phyloP scores from a whole-genome alignment of 1,284 basidiomycete genomes.

The Rhizoctonia solani region DNA sequence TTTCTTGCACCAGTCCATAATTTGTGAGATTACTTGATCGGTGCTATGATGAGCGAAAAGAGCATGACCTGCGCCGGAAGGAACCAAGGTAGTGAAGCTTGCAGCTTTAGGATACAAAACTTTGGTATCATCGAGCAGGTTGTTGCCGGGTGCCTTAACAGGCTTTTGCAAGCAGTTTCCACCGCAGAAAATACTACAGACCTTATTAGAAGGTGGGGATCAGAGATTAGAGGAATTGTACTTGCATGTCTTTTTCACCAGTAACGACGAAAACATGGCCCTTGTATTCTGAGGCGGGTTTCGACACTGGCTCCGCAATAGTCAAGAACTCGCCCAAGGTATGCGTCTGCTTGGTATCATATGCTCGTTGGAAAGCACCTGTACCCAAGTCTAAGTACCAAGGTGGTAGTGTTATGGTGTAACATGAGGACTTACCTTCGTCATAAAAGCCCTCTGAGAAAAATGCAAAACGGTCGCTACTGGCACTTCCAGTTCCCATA shows the following conservation, averaged over 20 bases:
- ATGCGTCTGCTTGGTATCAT: conserved; percentile 42
- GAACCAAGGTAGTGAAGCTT: conserved; percentile 10
- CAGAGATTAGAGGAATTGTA: conserved; percentile 36
- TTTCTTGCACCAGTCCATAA: conserved; percentile 5
- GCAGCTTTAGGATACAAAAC: conserved; percentile 4
- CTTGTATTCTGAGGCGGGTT: conserved; percentile 42
- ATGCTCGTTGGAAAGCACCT: conserved; percentile 37
- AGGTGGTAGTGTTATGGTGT: neutral
- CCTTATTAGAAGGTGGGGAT: neutral
- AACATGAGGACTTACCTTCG: conserved; percentile 39
- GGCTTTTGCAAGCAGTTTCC: conserved; percentile 38
- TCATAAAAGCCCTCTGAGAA: conserved; percentile 49
- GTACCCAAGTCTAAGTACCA: conserved; percentile 3
- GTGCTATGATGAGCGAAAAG: conserved; percentile 26
- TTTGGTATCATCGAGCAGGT: conserved; percentile 20
- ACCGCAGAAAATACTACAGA: conserved; percentile 38
- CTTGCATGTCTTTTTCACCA: conserved; percentile 48
- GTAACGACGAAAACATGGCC: conserved; percentile 48
- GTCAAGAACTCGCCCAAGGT: conserved; percentile 46
- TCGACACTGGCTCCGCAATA: conserved; percentile 39
- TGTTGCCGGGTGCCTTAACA: conserved; percentile 30
- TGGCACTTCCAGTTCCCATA: conserved; percentile 43
- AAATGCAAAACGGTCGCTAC: conserved; percentile 46
- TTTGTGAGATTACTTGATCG: conserved; percentile 9
- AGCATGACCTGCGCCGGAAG: conserved; percentile 19